phyloP scores from a whole-genome alignment of 1,139 yeast genomes.

The Suhomyces coccinellae region DNA sequence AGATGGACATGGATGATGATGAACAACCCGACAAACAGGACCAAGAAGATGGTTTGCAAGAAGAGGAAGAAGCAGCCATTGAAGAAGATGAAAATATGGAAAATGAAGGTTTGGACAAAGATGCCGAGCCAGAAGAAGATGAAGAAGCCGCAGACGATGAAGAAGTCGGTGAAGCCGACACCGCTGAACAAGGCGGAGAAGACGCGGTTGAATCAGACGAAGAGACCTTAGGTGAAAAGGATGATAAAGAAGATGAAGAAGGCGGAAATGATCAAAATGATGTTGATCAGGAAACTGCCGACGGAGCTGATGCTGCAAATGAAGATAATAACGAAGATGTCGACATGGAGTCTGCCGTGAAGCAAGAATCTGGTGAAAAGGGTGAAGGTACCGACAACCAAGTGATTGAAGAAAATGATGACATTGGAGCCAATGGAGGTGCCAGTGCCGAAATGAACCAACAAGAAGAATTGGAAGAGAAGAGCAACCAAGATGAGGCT shows the following conservation, averaged over 20 bases:
- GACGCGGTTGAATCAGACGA: constrained; percentile 20
- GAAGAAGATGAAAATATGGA: constrained; percentile 27
- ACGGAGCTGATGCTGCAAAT: constrained; percentile 51
- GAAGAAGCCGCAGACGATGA: constrained; percentile 24
- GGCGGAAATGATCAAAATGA: constrained; percentile 32
- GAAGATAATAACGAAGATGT: constrained; percentile 54
- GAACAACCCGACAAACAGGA: constrained; percentile 21
- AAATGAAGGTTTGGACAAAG: constrained; percentile 31
- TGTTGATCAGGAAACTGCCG: constrained; percentile 29
- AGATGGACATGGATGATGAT: constrained; percentile 21
- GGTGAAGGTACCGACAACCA: constrained; percentile 79
- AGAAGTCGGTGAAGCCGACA: constrained; percentile 16
- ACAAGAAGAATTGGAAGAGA: constrained; percentile 31
- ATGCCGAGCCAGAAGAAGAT: constrained; percentile 22
- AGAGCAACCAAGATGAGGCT: constrained; percentile 52
- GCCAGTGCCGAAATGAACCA: constrained; percentile 52
- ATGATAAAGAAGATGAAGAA: constrained; percentile 28
- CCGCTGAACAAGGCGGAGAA: constrained; percentile 25
- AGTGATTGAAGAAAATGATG: constrained; percentile 65
- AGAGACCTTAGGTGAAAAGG: constrained; percentile 22
- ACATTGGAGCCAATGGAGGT: constrained; percentile 69
- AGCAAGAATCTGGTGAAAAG: constrained; percentile 68
- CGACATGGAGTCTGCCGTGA: constrained; percentile 66
- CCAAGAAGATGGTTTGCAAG: constrained; percentile 18
- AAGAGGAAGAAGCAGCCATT: constrained; percentile 22